phyloP scores from a whole-genome alignment of 2,329 filamentous ascomycete species.

The Aspergillus novoparasiticus region DNA sequence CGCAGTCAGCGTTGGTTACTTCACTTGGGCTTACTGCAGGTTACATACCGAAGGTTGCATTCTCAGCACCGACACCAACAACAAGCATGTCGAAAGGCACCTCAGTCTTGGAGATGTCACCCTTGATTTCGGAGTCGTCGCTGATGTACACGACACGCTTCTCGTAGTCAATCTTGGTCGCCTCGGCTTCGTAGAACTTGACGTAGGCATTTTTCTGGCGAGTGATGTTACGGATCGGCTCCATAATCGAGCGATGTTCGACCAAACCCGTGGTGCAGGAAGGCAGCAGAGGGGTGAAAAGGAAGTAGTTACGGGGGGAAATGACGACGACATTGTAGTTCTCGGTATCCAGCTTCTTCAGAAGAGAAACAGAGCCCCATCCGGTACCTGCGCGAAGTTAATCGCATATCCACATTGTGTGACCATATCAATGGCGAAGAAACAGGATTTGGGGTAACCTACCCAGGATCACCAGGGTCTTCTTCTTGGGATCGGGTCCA shows the following conservation, averaged over 20 bases:
- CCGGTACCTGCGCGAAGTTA: slow-evolving; percentile 71
- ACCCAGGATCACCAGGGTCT: slow-evolving; percentile 96
- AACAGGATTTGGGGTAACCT: slow-evolving; percentile 33
- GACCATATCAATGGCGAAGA: background rate
- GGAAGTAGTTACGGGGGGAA: slow-evolving; percentile 98
- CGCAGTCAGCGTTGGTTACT: slow-evolving; percentile 10
- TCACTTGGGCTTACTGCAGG: background rate
- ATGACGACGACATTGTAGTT: slow-evolving; percentile 99
- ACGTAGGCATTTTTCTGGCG: slow-evolving; percentile 91
- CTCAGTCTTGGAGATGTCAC: slow-evolving; percentile 77
- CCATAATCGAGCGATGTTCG: slow-evolving; percentile 99
- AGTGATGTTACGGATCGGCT: slow-evolving; percentile 93
- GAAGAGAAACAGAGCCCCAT: slow-evolving; percentile 92
- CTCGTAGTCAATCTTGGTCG: slow-evolving; percentile 90
- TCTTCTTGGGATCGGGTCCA: slow-evolving; percentile 82
- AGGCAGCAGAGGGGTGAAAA: slow-evolving; percentile 95
- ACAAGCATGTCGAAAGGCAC: slow-evolving; percentile 98
- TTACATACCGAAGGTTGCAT: slow-evolving; percentile 83
- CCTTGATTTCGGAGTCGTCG: slow-evolving; percentile 92
- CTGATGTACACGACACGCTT: slow-evolving; percentile 85
- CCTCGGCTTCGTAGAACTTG: slow-evolving; percentile 97
- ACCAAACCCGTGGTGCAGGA: slow-evolving; percentile 97
- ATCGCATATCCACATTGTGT: background rate
- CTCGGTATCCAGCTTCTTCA: slow-evolving; percentile 98
- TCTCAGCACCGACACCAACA: slow-evolving; percentile 94